Conservation (phyloP, 352 stramenopile genomes). For the Phytophthora podocarpi region DNA sequence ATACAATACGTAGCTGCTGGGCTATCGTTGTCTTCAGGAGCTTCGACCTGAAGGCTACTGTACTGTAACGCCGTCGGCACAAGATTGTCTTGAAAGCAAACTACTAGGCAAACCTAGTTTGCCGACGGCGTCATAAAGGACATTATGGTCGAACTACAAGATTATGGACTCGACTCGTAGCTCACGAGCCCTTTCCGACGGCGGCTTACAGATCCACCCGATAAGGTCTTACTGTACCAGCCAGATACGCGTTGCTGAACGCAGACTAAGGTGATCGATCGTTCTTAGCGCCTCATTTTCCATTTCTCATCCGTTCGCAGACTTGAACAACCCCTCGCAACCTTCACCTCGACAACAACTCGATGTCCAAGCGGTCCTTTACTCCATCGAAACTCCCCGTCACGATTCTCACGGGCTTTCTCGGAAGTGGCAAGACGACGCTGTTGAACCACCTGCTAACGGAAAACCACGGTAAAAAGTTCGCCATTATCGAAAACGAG, state of each 20-base stretch:
- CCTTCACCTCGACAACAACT: slow-evolving; percentile 14
- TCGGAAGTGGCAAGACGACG: slow-evolving; percentile 95
- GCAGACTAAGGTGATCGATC: too few species aligned
- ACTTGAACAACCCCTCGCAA: slow-evolving; percentile 2
- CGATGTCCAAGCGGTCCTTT: slow-evolving; percentile 42
- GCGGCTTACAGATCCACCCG: slow-evolving; percentile 12
- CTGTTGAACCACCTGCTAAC: slow-evolving; percentile 95
- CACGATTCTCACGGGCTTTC: slow-evolving; percentile 93
- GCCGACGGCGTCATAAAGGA: slow-evolving; percentile 12
- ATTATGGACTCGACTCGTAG: too few species aligned
- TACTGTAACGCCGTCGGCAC: too few species aligned
- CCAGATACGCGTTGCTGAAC: too few species aligned
- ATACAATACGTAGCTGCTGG: too few species aligned
- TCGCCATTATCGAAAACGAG: slow-evolving; percentile 97
- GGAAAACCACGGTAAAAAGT: slow-evolving; percentile 89
- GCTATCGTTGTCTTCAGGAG: too few species aligned
- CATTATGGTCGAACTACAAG: too few species aligned
- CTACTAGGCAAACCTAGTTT: slow-evolving; percentile 1
- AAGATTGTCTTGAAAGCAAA: too few species aligned
- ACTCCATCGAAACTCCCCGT: slow-evolving; percentile 63
- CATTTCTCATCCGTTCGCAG: slow-evolving; percentile 17
- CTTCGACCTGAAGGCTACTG: too few species aligned
- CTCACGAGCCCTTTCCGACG: slow-evolving; percentile 21
- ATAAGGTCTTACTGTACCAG: too few species aligned
- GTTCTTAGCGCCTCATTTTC: too few species aligned